Percentiles rank a stretch among this genome's conserved stretches.
Evolutionary conservation across 2,329 filamentous ascomycete genomes (phyloP).

Genomic region (Raffaelea deltoideospora): DNA sequence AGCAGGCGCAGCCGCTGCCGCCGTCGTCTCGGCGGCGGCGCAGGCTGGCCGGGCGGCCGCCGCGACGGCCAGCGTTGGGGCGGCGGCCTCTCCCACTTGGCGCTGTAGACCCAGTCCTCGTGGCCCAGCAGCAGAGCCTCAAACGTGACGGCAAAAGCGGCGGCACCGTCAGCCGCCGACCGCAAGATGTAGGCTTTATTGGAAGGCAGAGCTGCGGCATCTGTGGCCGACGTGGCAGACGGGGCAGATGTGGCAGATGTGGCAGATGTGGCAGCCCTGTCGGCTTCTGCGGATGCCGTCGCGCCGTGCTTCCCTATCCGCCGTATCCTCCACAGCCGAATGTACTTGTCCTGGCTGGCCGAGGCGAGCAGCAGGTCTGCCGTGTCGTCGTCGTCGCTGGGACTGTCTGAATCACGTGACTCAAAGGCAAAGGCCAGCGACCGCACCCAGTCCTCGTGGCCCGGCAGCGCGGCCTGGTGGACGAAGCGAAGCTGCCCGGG

Average conservation of each 20-base stretch:
- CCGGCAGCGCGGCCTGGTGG: conserved; percentile 61
- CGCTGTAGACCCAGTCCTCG: conserved; percentile 96
- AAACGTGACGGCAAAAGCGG: conserved; percentile 71
- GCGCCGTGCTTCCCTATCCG: no score
- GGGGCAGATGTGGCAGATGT: no score
- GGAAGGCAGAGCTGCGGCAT: conserved; percentile 51
- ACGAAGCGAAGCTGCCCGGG: conserved; percentile 49
- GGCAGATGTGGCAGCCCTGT: no score
- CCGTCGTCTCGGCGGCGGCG: no score
- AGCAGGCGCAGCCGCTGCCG: conserved; percentile 52
- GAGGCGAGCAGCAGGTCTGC: conserved; percentile 72
- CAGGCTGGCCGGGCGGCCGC: no score
- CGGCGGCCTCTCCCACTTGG: conserved; percentile 64
- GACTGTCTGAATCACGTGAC: no score
- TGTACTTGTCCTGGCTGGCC: conserved; percentile 94
- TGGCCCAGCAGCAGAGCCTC: conserved; percentile 88
- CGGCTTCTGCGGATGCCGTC: no score
- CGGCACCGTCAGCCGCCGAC: conserved; percentile 23
- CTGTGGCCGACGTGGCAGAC: no score
- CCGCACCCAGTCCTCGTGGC: conserved; percentile 91
- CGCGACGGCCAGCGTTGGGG: no score
- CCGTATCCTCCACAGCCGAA: conserved; percentile 84
- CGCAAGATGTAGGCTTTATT: conserved; percentile 79
- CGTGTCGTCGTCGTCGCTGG: conserved; percentile 31
- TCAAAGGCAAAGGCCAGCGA: conserved; percentile 67